Conservation (phyloP, 2,329 filamentous ascomycete species). For the Huntiella bhutanensis region DNA sequence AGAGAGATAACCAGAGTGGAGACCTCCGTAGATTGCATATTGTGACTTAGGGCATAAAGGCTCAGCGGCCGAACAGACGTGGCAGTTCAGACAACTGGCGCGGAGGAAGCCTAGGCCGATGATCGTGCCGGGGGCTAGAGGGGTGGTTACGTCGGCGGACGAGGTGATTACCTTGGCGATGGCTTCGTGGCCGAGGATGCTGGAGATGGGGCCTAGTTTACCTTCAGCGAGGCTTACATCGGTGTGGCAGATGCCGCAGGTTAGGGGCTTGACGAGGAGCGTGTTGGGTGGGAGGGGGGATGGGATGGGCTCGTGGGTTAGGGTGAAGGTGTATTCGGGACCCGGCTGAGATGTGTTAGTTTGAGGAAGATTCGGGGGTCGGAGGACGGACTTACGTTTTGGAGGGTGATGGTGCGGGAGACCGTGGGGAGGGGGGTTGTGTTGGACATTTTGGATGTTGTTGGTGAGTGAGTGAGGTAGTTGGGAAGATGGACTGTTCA, state of each 20-base stretch:
- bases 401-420: not conserved
- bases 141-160: not conserved
- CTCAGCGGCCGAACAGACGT: not conserved
- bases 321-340: not conserved
- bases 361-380: not conserved
- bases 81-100: not conserved
- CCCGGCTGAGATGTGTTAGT: not conserved
- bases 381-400: not conserved
- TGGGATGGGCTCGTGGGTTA: not conserved
- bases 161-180: not conserved
- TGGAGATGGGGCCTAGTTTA: not conserved
- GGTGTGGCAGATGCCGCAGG: not conserved
- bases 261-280: not conserved
- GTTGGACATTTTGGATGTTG: not conserved
- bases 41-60: not conserved
- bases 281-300: not conserved
- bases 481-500: too few relatives aligned
- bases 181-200: slow-evolving; percentile 2
- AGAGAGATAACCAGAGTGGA: slow-evolving; percentile 55
- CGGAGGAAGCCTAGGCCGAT: not conserved
- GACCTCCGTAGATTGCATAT: slow-evolving; percentile 32
- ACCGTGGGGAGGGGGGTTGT: not conserved
- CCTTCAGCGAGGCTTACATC: not conserved
- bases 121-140: not conserved
- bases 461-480: too few relatives aligned